Conservation (phyloP, 1,139 yeast genomes). For the Suhomyces panamericanus region DNA sequence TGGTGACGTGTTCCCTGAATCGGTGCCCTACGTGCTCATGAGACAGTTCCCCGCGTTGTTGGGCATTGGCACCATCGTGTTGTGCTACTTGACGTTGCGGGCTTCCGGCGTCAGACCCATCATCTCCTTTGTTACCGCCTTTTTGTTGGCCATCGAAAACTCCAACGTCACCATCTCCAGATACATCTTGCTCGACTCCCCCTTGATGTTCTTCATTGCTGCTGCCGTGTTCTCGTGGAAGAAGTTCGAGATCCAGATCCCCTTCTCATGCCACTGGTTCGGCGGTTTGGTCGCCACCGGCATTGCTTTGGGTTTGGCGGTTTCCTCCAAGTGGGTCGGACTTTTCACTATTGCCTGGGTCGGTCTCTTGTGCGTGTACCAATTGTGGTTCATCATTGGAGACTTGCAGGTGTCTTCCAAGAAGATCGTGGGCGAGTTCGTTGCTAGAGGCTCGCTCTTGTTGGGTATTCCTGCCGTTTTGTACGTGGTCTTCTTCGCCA, state of each 20-base stretch:
- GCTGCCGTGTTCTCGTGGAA: conserved; percentile 78
- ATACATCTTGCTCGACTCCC: conserved; percentile 87
- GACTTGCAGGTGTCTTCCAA: conserved; percentile 66
- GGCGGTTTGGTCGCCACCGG: conserved; percentile 73
- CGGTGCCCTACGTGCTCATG: conserved; percentile 78
- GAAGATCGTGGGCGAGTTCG: conserved; percentile 53
- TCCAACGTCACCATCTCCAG: conserved; percentile 87
- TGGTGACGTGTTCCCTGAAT: conserved; percentile 60
- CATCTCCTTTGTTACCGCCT: conserved; percentile 67
- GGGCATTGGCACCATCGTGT: conserved; percentile 77
- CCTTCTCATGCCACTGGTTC: conserved; percentile 72
- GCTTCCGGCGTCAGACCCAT: conserved; percentile 83
- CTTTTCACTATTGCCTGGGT: conserved; percentile 92
- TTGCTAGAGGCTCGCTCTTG: conserved; percentile 57
- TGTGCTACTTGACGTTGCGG: conserved; percentile 79
- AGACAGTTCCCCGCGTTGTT: conserved; percentile 80
- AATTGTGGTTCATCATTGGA: conserved; percentile 86
- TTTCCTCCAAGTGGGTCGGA: conserved; percentile 96
- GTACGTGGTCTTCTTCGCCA: conserved; percentile 70
- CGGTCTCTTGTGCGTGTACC: conserved; percentile 71
- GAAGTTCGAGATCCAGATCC: conserved; percentile 74
- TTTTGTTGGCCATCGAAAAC: conserved; percentile 76
- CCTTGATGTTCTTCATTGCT: conserved; percentile 88
- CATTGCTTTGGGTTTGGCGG: conserved; percentile 81
- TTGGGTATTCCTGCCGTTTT: conserved; percentile 69